Evolutionary conservation across 805 yeast species (phyloP).

Genomic region (Wickerhamomyces queroliae): DNA sequence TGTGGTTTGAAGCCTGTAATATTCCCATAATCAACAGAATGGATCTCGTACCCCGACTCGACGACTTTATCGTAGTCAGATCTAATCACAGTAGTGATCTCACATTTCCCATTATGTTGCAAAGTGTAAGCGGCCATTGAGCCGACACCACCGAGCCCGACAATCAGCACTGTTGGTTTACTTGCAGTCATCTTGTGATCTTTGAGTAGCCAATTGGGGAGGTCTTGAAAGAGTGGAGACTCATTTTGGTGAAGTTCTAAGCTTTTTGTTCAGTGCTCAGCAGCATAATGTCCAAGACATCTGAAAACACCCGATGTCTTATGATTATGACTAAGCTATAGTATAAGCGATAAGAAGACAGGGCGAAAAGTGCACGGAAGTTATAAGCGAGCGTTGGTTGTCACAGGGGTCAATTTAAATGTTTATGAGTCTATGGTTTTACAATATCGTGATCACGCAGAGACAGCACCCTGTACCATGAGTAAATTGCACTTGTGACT

Average conservation of each 20-base stretch:
- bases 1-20: slow-evolving; percentile 45
- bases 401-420: no score
- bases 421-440: no score
- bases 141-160: slow-evolving; percentile 84
- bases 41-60: slow-evolving; percentile 46
- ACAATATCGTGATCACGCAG: no score
- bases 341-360: no score
- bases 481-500: no score
- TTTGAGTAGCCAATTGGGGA: neutral
- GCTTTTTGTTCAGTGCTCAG: no score
- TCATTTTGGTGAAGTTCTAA: neutral
- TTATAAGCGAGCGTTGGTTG: no score
- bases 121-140: slow-evolving; percentile 62
- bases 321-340: no score
- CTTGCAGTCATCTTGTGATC: neutral
- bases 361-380: no score
- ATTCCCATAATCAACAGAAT: slow-evolving; percentile 54
- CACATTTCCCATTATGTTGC: slow-evolving; percentile 38
- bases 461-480: no score
- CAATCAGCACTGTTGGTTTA: slow-evolving; percentile 37
- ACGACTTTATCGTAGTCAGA: slow-evolving; percentile 48
- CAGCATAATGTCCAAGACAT: no score
- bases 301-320: no score
- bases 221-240: neutral
- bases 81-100: slow-evolving; percentile 53